Percentiles rank a stretch among this genome's conserved stretches.
These are phyloP conservation scores for Sporisorium scitamineum DNA, from an alignment of 1,284 basidiomycete species.

Conservation along the genomic window DNA sequence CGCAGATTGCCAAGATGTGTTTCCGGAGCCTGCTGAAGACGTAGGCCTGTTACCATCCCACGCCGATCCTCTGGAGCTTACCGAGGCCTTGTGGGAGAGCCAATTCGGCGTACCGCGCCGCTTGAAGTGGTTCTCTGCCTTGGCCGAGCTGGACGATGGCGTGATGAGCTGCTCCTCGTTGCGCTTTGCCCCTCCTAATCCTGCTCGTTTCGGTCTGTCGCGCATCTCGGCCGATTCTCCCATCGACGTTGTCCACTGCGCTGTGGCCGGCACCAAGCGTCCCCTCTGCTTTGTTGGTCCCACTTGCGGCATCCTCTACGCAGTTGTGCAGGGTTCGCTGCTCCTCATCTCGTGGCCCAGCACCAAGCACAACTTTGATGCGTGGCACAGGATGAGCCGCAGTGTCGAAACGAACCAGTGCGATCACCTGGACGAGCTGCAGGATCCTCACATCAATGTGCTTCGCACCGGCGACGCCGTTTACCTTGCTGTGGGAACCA, in stretches of 20 bases:
- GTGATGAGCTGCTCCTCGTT: slow-evolving; percentile 9
- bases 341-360: slow-evolving; percentile 34
- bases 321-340: slow-evolving; percentile 27
- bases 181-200: slow-evolving; percentile 8
- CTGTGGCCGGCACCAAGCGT: slow-evolving; percentile 24
- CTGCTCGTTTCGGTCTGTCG: slow-evolving; percentile 2
- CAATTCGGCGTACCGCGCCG: slow-evolving; percentile 26
- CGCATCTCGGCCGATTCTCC: slow-evolving; percentile 7
- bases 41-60: slow-evolving; percentile 7
- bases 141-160: slow-evolving; percentile 1
- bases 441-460: slow-evolving; percentile 22
- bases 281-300: slow-evolving; percentile 17
- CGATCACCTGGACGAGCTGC: slow-evolving; percentile 20
- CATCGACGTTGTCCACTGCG: slow-evolving; percentile 19
- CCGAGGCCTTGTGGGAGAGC: slow-evolving; percentile 34
- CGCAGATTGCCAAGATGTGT: slow-evolving; percentile 1
- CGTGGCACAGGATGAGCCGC: slow-evolving; percentile 16
- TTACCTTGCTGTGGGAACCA: slow-evolving; percentile 26
- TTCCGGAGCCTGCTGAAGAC: slow-evolving; percentile 8
- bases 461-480: slow-evolving; percentile 33
- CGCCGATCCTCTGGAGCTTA: slow-evolving; percentile 6
- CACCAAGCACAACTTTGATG: slow-evolving; percentile 21
- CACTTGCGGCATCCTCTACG: slow-evolving; percentile 21
- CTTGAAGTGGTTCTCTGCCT: slow-evolving; percentile 16
- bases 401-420: background rate